A percentile compares a stretch with the other conserved stretches of the same genome.
These are phyloP conservation scores for Heteromeles arbutifolia DNA, from an alignment of 306 rosid species.

Conservation along the genomic window DNA sequence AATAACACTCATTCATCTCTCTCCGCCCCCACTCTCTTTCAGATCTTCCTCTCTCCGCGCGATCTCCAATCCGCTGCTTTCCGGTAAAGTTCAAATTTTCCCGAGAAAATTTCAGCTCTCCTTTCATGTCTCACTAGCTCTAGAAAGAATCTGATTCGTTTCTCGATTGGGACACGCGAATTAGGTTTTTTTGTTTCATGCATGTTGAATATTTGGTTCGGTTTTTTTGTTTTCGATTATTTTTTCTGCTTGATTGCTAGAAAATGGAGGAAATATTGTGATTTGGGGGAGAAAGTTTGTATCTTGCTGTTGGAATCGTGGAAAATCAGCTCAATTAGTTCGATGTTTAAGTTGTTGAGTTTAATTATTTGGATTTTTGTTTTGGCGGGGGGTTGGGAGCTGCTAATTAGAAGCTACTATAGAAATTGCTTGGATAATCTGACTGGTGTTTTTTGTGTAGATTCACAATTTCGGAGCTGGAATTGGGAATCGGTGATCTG, in stretches of 20 bases:
- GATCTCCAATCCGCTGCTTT: conserved; percentile 19
- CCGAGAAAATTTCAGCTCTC: not conserved
- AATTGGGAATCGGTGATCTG: conserved; percentile 24
- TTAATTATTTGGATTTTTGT: not conserved
- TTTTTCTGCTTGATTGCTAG: not conserved
- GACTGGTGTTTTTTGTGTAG: not conserved
- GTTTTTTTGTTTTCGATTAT: not conserved
- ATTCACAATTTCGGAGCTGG: conserved; percentile 17
- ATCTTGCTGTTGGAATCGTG: not conserved
- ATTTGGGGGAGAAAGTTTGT: not conserved
- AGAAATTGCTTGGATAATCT: not conserved
- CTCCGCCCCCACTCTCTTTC: conserved; percentile 1
- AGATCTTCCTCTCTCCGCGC: conserved; percentile 6
- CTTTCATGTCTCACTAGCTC: not conserved
- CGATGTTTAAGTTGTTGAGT: not conserved
- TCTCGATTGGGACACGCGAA: not conserved
- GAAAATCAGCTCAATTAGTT: not conserved
- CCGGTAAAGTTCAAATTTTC: conserved; percentile 35
- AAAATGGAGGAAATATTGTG: not conserved
- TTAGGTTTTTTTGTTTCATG: not conserved
- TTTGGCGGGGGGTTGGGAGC: not conserved
- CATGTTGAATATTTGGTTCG: not conserved
- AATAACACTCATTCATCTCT: conserved; percentile 14
- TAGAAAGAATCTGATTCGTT: not conserved
- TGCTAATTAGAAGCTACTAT: not conserved